Evolutionary conservation across 164 flowering plant species (phyloP).

Genomic region (Cinnamomum micranthum): DNA sequence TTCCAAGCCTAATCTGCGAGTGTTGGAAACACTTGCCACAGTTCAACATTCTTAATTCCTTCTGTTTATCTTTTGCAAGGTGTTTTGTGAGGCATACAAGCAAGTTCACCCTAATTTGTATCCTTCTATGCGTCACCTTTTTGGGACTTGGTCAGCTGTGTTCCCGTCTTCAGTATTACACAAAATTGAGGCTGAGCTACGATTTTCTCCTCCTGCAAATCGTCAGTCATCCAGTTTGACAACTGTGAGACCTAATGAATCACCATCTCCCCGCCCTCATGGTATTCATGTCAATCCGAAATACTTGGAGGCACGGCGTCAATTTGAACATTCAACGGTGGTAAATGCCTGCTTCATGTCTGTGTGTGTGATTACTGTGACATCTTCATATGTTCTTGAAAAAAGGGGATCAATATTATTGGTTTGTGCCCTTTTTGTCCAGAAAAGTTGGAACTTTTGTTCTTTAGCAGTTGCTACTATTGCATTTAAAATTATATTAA

Average conservation of each 20-base stretch:
- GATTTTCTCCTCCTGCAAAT: slow-evolving; percentile 42
- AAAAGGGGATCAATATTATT: not conserved
- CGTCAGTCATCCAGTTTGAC: slow-evolving; percentile 41
- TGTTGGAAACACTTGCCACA: not conserved
- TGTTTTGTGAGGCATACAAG: slow-evolving; percentile 79
- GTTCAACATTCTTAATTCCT: not conserved
- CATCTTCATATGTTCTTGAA: too few species aligned
- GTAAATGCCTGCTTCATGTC: slow-evolving; percentile 37
- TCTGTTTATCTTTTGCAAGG: slow-evolving; percentile 37
- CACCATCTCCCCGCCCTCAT: slow-evolving; percentile 70
- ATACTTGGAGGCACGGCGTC: slow-evolving; percentile 69
- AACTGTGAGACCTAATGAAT: slow-evolving; percentile 53
- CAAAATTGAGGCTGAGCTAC: slow-evolving; percentile 58
- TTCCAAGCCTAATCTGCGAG: slow-evolving; percentile 2
- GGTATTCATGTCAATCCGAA: slow-evolving; percentile 97
- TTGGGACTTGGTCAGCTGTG: slow-evolving; percentile 87
- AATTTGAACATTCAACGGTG: slow-evolving; percentile 41
- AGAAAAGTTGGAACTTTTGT: not conserved
- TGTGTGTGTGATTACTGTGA: not conserved
- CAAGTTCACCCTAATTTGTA: slow-evolving; percentile 61
- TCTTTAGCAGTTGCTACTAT: not conserved
- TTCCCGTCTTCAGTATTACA: slow-evolving; percentile 66
- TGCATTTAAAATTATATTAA: too few species aligned
- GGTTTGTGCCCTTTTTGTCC: not conserved
- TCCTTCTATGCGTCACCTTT: slow-evolving; percentile 83